Evolutionary conservation across 2,329 filamentous ascomycete genomes (phyloP).

Genomic region (Ophiocordyceps australis): DNA sequence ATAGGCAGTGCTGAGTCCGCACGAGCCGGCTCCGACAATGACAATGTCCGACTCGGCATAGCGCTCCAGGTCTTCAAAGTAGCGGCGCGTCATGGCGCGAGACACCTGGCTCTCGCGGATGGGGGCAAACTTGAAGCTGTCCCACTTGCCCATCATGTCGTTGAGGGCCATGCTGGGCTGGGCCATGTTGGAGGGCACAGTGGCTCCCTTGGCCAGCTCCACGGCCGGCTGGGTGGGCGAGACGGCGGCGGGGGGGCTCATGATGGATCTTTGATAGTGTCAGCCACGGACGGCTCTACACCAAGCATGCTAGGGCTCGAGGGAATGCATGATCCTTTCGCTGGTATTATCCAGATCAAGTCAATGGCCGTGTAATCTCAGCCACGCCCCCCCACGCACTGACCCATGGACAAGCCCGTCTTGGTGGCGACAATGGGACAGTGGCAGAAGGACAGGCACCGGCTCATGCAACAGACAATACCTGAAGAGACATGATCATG

Average conservation of each 20-base stretch:
- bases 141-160: conserved; percentile 61
- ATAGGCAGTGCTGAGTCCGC: conserved; percentile 72
- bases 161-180: conserved; percentile 24
- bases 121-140: conserved; percentile 62
- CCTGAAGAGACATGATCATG: conserved; percentile 18
- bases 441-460: conserved; percentile 24
- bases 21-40: conserved; percentile 81
- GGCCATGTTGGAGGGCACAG: neutral
- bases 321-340: conserved; percentile 92
- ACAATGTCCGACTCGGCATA: conserved; percentile 91
- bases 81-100: conserved; percentile 82
- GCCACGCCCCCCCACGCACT: conserved; percentile 11
- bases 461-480: conserved; percentile 41
- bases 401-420: neutral
- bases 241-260: conserved; percentile 64
- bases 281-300: neutral
- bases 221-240: conserved; percentile 34
- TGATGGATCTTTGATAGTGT: conserved; percentile 22
- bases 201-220: conserved; percentile 15
- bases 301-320: conserved; percentile 7
- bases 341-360: conserved; percentile 99
- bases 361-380: conserved; percentile 87
- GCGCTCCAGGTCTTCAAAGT: conserved; percentile 75
- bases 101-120: conserved; percentile 89
- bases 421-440: neutral